A percentile compares a stretch with the other conserved stretches of the same genome.
Conservation (phyloP, 164 flowering plant species). For the Echeveria elegans region DNA sequence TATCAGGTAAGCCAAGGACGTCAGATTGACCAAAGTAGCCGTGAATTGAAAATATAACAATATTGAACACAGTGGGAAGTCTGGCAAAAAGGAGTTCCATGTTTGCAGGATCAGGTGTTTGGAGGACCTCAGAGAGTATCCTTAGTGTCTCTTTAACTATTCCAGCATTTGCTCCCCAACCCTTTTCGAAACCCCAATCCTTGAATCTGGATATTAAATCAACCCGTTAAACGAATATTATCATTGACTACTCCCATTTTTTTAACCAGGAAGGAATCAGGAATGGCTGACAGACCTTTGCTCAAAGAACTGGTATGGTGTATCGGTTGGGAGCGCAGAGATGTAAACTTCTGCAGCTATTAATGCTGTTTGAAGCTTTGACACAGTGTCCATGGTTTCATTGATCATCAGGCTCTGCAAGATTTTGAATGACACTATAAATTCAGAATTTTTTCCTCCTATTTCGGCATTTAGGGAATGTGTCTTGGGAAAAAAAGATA, state of each 20-base stretch:
- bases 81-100: slow-evolving; percentile 57
- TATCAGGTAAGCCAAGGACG: slow-evolving; percentile 95
- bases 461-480: neutral
- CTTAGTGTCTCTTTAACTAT: slow-evolving; percentile 63
- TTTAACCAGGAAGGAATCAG: neutral
- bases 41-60: slow-evolving; percentile 80
- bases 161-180: slow-evolving; percentile 85
- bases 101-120: slow-evolving; percentile 72
- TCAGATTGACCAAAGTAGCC: slow-evolving; percentile 92
- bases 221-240: neutral
- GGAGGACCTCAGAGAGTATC: slow-evolving; percentile 55
- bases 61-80: slow-evolving; percentile 57
- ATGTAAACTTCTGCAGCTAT: slow-evolving; percentile 49
- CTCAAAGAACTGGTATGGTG: slow-evolving; percentile 57
- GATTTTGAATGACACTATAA: neutral
- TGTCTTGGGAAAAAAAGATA: neutral
- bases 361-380: slow-evolving; percentile 61
- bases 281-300: slow-evolving; percentile 33
- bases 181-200: slow-evolving; percentile 89
- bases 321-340: slow-evolving; percentile 41
- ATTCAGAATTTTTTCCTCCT: neutral
- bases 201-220: slow-evolving; percentile 27
- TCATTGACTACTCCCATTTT: no score
- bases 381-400: slow-evolving; percentile 40
- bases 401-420: slow-evolving; percentile 77